Conservation (phyloP, 352 stramenopile genomes). For the Phytophthora quininea region DNA sequence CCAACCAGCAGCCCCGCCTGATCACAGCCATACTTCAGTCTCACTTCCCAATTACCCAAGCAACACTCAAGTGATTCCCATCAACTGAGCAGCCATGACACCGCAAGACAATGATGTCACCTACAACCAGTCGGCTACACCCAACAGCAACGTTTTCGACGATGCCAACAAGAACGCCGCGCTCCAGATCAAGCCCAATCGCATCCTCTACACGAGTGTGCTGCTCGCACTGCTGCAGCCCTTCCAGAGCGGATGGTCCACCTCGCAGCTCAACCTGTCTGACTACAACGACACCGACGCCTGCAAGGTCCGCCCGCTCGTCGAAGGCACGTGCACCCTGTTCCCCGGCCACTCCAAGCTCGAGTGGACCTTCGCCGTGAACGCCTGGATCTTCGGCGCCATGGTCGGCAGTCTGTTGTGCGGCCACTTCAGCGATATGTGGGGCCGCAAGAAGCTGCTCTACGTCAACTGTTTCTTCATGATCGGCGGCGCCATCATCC, state of each 20-base stretch:
- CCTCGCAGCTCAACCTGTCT: conserved; percentile 61
- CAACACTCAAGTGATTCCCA: conserved; percentile 8
- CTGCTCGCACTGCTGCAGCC: conserved; percentile 44
- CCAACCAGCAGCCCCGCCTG: not conserved
- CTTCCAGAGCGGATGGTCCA: conserved; percentile 62
- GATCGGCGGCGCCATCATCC: conserved; percentile 37
- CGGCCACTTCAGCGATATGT: conserved; percentile 28
- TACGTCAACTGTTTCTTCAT: conserved; percentile 41
- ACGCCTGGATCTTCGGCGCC: conserved; percentile 61
- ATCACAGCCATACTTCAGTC: not conserved
- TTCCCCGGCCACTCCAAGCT: conserved; percentile 27
- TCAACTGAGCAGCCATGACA: conserved; percentile 8
- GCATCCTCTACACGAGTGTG: conserved; percentile 26
- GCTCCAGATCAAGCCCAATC: conserved; percentile 19
- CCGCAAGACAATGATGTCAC: not conserved
- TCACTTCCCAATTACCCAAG: conserved; percentile 12
- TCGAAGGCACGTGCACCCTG: conserved; percentile 16
- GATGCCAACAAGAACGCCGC: conserved; percentile 11
- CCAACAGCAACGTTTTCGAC: conserved; percentile 19
- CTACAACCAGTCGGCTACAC: conserved; percentile 14
- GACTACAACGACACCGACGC: conserved; percentile 49
- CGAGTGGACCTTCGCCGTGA: conserved; percentile 34
- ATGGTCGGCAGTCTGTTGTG: conserved; percentile 53
- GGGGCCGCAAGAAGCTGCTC: conserved; percentile 19
- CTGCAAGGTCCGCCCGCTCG: conserved; percentile 35